Conservation (phyloP, 441 rosid species). For the Pelargonium fulgidum region DNA sequence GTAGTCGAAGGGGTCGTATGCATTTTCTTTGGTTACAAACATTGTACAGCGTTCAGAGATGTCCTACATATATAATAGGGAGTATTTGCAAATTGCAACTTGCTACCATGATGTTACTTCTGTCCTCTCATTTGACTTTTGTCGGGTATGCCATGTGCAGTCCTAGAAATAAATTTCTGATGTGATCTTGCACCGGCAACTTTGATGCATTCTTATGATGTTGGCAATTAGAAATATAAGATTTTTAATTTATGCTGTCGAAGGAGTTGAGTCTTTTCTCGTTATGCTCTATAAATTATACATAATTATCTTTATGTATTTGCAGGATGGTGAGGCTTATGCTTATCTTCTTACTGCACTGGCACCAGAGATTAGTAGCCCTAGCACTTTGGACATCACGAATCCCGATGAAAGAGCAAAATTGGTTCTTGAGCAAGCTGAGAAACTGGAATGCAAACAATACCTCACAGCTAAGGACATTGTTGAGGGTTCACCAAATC, state of each 20-base stretch:
- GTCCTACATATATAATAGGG: neutral
- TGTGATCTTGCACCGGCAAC: neutral
- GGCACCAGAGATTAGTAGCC: conserved; percentile 81
- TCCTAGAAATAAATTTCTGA: neutral
- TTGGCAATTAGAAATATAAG: conserved; percentile 11
- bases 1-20: neutral
- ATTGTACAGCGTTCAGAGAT: neutral
- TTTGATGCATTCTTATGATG: conserved; percentile 5
- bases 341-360: conserved; percentile 85
- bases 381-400: conserved; percentile 38
- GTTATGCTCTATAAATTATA: neutral
- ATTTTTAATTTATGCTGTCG: conserved; percentile 1
- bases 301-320: conserved; percentile 12
- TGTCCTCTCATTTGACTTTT: neutral
- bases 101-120: neutral
- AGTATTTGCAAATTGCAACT: neutral
- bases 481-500: conserved; percentile 94
- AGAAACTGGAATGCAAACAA: conserved; percentile 82
- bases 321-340: conserved; percentile 98
- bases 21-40: neutral
- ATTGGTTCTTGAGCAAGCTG: conserved; percentile 82
- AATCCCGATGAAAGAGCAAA: conserved; percentile 79
- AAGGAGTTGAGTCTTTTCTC: conserved; percentile 1
- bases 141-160: neutral
- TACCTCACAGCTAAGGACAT: conserved; percentile 82